Evolutionary conservation across 768 basidiomycete species (phyloP).

Genomic region (Suillus subaureus): DNA sequence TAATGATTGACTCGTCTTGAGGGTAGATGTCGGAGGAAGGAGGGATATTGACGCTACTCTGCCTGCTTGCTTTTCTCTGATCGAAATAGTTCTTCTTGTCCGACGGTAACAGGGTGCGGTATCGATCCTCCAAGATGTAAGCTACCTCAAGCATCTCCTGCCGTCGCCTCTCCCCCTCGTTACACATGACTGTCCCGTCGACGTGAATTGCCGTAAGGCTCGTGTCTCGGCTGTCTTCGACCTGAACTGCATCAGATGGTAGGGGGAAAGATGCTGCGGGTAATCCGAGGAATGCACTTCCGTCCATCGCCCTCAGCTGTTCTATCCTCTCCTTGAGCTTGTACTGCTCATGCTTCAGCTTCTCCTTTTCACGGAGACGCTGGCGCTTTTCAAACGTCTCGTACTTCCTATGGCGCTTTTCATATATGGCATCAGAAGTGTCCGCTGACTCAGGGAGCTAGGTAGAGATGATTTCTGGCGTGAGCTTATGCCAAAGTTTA

Average conservation of each 20-base stretch:
- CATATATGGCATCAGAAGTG: slow-evolving; percentile 80
- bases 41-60: slow-evolving; percentile 16
- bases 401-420: slow-evolving; percentile 83
- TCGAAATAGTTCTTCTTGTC: slow-evolving; percentile 48
- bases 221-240: slow-evolving; percentile 28
- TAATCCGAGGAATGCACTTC: slow-evolving; percentile 64
- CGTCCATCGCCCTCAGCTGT: slow-evolving; percentile 75
- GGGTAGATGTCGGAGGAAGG: slow-evolving; percentile 18
- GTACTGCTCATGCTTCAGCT: slow-evolving; percentile 89
- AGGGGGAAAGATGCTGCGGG: slow-evolving; percentile 60
- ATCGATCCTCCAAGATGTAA: slow-evolving; percentile 66
- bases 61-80: slow-evolving; percentile 26
- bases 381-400: slow-evolving; percentile 86
- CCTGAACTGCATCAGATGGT: slow-evolving; percentile 26
- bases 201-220: slow-evolving; percentile 36
- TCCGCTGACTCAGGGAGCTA: slow-evolving; percentile 52
- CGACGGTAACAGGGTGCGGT: slow-evolving; percentile 71
- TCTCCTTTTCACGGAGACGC: slow-evolving; percentile 87
- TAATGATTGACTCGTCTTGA: slow-evolving; percentile 18
- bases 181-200: slow-evolving; percentile 41
- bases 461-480: slow-evolving; percentile 1
- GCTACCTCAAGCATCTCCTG: slow-evolving; percentile 77
- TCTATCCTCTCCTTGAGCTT: slow-evolving; percentile 90
- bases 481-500: slow-evolving; percentile 1
- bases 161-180: slow-evolving; percentile 75